Evolutionary conservation across 768 basidiomycete genomes (phyloP), one percentile per base, ranked within the genome.

Genomic region (Auricularia sp.): DNA sequence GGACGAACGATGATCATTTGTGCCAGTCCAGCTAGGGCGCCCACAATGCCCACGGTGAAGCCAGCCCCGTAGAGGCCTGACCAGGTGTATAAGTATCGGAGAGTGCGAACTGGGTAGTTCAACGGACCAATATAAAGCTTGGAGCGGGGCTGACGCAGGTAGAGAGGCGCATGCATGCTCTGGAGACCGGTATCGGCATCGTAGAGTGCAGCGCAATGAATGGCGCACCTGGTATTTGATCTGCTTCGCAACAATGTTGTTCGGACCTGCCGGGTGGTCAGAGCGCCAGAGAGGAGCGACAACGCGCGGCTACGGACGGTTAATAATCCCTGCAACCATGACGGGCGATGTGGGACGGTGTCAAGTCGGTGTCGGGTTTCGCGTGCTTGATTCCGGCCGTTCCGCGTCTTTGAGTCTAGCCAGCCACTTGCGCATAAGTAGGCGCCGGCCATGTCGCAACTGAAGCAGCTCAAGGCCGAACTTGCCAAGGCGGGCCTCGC

Each of bases 381-480:
- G 56, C 29, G 29, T 7, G 12, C 39, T 59, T 59, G 29, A 23
- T 12, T 35, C 56, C 23, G 56, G 56, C 56, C 4, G 14, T 29
- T 34, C 56, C 14, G 11, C 16, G 16, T 59, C 56, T 35, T 4
- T 29, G 29, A 33, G 53, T 14, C 39, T 42, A 14, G 39, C 47
- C 47, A 16, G 47, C 47, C 47, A 51, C 47, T 6, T 18, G 47
- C 47, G 47, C 29, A 29, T 29, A 29, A 29, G 29, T 29, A 29
- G 2, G 29, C 29, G 29, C 43, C 43, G 29, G 23, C 23, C 14
- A 14, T 23, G 29, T 97, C 95, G 0, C 96, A 98, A 75, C 83
- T 98, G 23, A 79, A 85, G 35, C 94, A 98, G 77, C 87, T 98
- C 67, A 97, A 96, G 72, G 80, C 87, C 7, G 91, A 92, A 10